phyloP scores from a whole-genome alignment of 257 asterid species.

The Nemophila menziesii region DNA sequence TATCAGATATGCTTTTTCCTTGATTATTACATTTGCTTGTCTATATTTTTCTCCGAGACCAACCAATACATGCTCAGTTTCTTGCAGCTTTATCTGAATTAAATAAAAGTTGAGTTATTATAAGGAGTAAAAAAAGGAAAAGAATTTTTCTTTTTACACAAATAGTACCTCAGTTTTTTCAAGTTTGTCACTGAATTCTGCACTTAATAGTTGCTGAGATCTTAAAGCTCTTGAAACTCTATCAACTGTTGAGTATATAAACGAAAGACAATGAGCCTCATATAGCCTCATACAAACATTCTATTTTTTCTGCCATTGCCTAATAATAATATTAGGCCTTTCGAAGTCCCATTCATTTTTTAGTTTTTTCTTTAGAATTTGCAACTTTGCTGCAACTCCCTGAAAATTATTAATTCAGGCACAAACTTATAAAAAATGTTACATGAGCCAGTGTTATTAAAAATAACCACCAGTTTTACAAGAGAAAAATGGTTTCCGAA shows the following conservation, averaged over 20 bases:
- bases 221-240: conserved; percentile 76
- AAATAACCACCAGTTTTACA: background rate
- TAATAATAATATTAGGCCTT: too few species aligned
- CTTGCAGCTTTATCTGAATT: conserved; percentile 75
- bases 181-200: conserved; percentile 66
- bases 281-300: too few species aligned
- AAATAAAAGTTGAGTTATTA: conserved; percentile 17
- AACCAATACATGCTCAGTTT: conserved; percentile 68
- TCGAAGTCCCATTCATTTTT: conserved; percentile 48
- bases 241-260: conserved; percentile 51
- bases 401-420: conserved; percentile 18
- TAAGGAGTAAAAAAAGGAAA: conserved; percentile 9
- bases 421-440: background rate
- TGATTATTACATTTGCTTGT: conserved; percentile 82
- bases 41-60: conserved; percentile 85
- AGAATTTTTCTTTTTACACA: background rate
- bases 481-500: background rate
- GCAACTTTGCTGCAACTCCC: conserved; percentile 61
- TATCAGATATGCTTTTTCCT: conserved; percentile 85
- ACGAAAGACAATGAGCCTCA: conserved; percentile 3
- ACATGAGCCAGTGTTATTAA: background rate
- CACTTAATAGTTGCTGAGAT: conserved; percentile 72
- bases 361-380: conserved; percentile 36
- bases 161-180: conserved; percentile 61
- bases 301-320: conserved; percentile 97